Conservation (phyloP, 331 rosid species). For the Malus hybrid region DNA sequence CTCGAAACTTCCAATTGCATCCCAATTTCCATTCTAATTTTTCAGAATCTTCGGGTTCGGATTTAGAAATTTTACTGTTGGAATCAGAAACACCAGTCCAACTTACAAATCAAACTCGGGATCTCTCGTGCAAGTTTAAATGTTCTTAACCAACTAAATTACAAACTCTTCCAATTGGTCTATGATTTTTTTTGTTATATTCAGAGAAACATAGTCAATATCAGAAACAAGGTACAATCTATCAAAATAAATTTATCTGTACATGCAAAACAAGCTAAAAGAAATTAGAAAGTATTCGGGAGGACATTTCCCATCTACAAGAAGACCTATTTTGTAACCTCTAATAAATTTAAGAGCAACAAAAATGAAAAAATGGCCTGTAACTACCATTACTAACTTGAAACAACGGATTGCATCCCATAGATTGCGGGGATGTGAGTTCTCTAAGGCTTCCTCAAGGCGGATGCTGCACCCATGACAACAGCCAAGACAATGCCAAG, state of each 20-base stretch:
- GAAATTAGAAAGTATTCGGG: neutral
- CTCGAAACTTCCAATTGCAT: too few relatives aligned
- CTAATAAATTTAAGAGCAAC: too few relatives aligned
- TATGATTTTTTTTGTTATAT: neutral
- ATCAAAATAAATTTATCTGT: neutral
- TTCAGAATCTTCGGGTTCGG: too few relatives aligned
- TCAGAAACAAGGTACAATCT: neutral
- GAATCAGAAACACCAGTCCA: too few relatives aligned
- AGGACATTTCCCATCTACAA: neutral
- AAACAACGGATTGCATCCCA: neutral
- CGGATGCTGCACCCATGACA: slow-evolving; percentile 99
- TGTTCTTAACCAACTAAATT: neutral
- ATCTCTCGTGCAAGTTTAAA: neutral
- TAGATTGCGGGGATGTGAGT: neutral
- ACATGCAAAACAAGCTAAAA: too few relatives aligned
- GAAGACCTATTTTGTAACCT: neutral
- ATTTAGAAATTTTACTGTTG: too few relatives aligned
- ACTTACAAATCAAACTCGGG: neutral
- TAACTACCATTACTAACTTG: neutral
- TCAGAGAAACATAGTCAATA: too few relatives aligned
- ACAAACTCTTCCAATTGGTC: neutral
- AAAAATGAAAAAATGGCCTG: slow-evolving; percentile 5
- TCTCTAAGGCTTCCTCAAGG: slow-evolving; percentile 83
- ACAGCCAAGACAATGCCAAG: slow-evolving; percentile 83
- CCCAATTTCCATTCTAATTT: too few relatives aligned